Evolutionary conservation across 2,329 filamentous ascomycete species (phyloP).

Genomic region (Colletotrichum noveboracense): DNA sequence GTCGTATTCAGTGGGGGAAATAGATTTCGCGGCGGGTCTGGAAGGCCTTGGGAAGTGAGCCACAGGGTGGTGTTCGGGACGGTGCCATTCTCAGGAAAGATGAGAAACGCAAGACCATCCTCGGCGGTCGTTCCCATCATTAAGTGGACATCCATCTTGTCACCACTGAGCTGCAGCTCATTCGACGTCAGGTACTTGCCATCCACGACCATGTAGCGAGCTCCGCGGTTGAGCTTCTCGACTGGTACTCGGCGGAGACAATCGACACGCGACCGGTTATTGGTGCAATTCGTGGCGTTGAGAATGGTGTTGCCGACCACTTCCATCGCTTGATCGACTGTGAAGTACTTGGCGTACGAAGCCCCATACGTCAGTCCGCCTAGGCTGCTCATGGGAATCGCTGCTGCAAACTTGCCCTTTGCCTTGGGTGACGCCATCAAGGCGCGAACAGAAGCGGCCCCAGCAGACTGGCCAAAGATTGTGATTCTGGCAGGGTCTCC

Average conservation of each 20-base stretch:
- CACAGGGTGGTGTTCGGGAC: conserved; percentile 40
- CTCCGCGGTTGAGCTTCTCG: conserved; percentile 43
- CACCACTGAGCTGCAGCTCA: conserved; percentile 50
- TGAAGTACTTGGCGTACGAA: conserved; percentile 63
- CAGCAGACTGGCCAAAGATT: conserved; percentile 61
- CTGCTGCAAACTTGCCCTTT: conserved; percentile 50
- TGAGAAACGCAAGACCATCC: conserved; percentile 60
- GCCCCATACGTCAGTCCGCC: conserved; percentile 57
- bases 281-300: conserved; percentile 54
- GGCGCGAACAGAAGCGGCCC: conserved; percentile 55
- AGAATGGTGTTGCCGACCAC: conserved; percentile 57
- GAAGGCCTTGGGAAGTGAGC: conserved; percentile 36
- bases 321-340: conserved; percentile 55
- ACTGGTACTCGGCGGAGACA: conserved; percentile 57
- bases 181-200: conserved; percentile 56
- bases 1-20: conserved; percentile 54
- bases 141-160: conserved; percentile 54
- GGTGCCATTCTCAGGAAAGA: conserved; percentile 32
- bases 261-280: conserved; percentile 52
- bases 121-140: conserved; percentile 61
- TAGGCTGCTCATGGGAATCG: conserved; percentile 47
- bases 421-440: conserved; percentile 54
- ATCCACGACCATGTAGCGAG: conserved; percentile 62
- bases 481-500: conserved; percentile 62
- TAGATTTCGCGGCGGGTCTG: conserved; percentile 40